Evolutionary conservation across 805 yeast genomes (phyloP).

Genomic region (Sugiyamaella chiloensis): DNA sequence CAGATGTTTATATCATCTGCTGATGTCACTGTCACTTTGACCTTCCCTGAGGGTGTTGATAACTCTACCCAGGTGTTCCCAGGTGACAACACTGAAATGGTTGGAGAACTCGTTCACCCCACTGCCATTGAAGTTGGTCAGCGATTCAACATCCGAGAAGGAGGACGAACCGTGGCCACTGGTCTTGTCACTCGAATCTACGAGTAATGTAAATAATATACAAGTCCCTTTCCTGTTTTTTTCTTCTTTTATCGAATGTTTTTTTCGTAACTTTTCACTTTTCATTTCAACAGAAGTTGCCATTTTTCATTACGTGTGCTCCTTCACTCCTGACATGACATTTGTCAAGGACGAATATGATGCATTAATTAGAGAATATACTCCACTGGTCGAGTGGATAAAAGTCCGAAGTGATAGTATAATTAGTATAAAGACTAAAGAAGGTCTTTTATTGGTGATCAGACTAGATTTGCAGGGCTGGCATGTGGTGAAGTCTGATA

Average conservation of each 20-base stretch:
- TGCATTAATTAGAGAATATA: conserved; percentile 13
- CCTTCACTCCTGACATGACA: no score
- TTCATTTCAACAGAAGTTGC: not conserved
- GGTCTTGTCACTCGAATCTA: conserved; percentile 93
- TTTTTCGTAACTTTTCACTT: not conserved
- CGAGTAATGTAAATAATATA: conserved; percentile 47
- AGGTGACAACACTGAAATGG: conserved; percentile 98
- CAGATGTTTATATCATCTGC: conserved; percentile 96
- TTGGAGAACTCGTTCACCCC: conserved; percentile 82
- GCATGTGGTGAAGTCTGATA: conserved; percentile 10
- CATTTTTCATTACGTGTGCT: no score
- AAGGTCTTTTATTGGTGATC: conserved; percentile 12
- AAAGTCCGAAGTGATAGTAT: not conserved
- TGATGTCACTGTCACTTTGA: conserved; percentile 85
- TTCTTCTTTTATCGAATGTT: not conserved
- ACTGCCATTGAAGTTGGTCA: conserved; percentile 94
- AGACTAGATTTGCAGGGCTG: conserved; percentile 21
- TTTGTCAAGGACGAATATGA: conserved; percentile 12
- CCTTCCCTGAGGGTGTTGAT: conserved; percentile 84
- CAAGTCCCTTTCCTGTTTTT: no score
- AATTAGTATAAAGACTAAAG: conserved; percentile 21
- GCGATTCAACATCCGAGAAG: conserved; percentile 99
- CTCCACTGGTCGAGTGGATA: conserved; percentile 7
- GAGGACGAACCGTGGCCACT: conserved; percentile 98
- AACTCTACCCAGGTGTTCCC: conserved; percentile 91